Conservation (phyloP, 148 eudicot species). For the Heliamphora exappendiculata region DNA sequence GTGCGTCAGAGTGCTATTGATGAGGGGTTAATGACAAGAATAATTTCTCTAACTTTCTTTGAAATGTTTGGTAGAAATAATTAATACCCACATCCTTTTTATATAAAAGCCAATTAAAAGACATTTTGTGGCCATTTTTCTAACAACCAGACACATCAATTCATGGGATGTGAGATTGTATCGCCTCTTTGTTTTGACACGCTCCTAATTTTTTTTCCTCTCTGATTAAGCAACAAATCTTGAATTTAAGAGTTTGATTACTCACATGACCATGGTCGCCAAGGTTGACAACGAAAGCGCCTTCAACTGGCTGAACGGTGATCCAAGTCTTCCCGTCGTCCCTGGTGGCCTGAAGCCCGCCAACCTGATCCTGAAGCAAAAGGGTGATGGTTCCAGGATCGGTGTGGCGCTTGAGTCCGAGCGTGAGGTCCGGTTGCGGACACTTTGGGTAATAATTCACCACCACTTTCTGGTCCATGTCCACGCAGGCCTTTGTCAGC, state of each 20-base stretch:
- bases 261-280: conserved; percentile 78
- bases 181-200: not conserved
- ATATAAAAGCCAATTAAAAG: too few species aligned
- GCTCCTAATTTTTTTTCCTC: not conserved
- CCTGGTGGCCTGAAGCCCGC: conserved; percentile 88
- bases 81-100: too few species aligned
- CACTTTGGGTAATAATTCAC: conserved; percentile 85
- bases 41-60: too few species aligned
- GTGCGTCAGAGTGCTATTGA: too few species aligned
- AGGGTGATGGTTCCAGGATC: conserved; percentile 91
- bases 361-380: conserved; percentile 80
- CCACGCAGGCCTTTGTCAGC: conserved; percentile 71
- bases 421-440: conserved; percentile 77
- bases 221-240: not conserved
- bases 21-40: too few species aligned
- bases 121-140: too few species aligned
- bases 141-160: too few species aligned
- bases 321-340: conserved; percentile 92
- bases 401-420: conserved; percentile 87
- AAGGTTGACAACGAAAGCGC: conserved; percentile 86
- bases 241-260: not conserved
- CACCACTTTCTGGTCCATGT: conserved; percentile 91
- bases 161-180: too few species aligned
- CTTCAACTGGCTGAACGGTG: conserved; percentile 79
- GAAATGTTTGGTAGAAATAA: too few species aligned